These are phyloP conservation scores for Trifolium dubium DNA, from an alignment of 306 rosid genomes.

Conservation along the genomic window DNA sequence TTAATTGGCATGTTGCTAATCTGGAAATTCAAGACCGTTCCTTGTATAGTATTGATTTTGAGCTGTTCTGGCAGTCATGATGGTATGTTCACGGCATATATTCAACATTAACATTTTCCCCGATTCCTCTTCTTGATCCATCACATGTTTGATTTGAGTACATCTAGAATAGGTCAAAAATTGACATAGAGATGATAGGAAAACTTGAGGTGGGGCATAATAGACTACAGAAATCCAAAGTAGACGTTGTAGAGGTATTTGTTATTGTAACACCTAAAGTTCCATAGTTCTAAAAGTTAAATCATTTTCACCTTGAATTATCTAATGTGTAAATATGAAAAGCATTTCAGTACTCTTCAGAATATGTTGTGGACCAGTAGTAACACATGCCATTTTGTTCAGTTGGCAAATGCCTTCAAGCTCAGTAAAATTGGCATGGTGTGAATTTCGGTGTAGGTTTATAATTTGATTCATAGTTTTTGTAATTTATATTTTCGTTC, in stretches of 20 bases:
- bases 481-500: not conserved
- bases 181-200: conserved; percentile 65
- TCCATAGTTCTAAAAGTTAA: conserved; percentile 34
- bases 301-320: conserved; percentile 40
- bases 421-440: conserved; percentile 5
- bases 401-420: conserved; percentile 22
- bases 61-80: conserved; percentile 98
- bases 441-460: conserved; percentile 32
- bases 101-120: conserved; percentile 52
- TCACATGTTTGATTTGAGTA: conserved; percentile 41
- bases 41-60: conserved; percentile 91
- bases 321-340: conserved; percentile 53
- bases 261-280: conserved; percentile 58
- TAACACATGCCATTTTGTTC: conserved; percentile 33
- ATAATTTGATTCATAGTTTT: conserved; percentile 15
- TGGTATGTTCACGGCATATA: conserved; percentile 49
- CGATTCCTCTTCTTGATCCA: conserved; percentile 36
- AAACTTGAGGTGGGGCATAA: conserved; percentile 49
- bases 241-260: conserved; percentile 51
- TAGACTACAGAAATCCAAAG: conserved; percentile 44
- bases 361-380: not conserved
- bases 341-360: conserved; percentile 36
- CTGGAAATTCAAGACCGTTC: conserved; percentile 99
- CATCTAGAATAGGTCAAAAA: conserved; percentile 58
- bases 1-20: conserved; percentile 97